These are phyloP conservation scores for Orbilia oligospora DNA, from an alignment of 2,329 filamentous ascomycete species.

Conservation along the genomic window DNA sequence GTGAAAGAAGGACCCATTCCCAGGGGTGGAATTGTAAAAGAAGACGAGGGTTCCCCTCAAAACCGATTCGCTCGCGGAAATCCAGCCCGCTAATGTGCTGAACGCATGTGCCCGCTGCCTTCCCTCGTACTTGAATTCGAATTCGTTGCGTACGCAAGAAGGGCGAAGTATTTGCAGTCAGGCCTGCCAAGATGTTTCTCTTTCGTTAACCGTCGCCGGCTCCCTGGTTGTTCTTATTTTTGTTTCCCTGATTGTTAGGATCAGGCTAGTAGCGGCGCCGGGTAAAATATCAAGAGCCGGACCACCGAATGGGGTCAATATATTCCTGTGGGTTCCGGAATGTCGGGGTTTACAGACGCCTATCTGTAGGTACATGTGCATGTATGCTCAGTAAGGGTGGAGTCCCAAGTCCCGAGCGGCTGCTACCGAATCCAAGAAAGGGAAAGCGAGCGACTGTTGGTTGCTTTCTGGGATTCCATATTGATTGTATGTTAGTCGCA, in stretches of 20 bases:
- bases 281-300: neutral
- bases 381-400: too few relatives aligned
- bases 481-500: too few relatives aligned
- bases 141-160: conserved; percentile 36
- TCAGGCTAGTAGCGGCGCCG: neutral
- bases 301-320: neutral
- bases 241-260: conserved; percentile 7
- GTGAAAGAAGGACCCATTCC: conserved; percentile 13
- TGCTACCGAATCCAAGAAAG: conserved; percentile 20
- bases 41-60: conserved; percentile 11
- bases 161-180: conserved; percentile 39
- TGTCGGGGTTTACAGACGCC: conserved; percentile 21
- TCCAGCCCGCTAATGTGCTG: conserved; percentile 1
- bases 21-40: conserved; percentile 6
- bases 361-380: too few relatives aligned
- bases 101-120: neutral
- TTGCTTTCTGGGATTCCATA: conserved; percentile 10
- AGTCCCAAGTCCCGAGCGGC: conserved; percentile 12
- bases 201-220: neutral
- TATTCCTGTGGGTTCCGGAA: conserved; percentile 25
- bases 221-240: neutral
- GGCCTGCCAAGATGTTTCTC: conserved; percentile 26
- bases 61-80: conserved; percentile 9
- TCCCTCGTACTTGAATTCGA: conserved; percentile 24
- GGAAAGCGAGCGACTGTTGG: neutral